These are phyloP conservation scores for Phaffomyces thermotolerans DNA, from an alignment of 805 yeast species.

Conservation along the genomic window DNA sequence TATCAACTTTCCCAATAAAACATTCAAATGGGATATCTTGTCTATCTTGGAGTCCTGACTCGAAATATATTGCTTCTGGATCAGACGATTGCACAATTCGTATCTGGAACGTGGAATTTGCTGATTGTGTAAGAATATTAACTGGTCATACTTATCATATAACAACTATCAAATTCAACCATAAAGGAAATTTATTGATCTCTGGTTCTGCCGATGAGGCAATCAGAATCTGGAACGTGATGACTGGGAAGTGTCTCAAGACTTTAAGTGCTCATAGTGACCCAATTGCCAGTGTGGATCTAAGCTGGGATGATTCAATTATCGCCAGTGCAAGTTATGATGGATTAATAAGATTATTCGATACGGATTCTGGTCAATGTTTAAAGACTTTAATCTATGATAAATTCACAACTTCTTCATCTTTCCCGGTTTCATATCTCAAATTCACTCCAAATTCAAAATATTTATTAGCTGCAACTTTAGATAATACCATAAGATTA, in stretches of 20 bases:
- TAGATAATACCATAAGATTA: conserved; percentile 70
- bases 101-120: conserved; percentile 55
- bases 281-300: conserved; percentile 70
- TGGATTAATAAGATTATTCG: conserved; percentile 85
- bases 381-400: conserved; percentile 82
- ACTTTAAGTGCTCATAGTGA: conserved; percentile 91
- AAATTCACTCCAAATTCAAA: conserved; percentile 74
- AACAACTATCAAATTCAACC: conserved; percentile 59
- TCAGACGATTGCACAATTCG: conserved; percentile 80
- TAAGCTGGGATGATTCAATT: conserved; percentile 74
- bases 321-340: conserved; percentile 85
- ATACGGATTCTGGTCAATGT: conserved; percentile 84
- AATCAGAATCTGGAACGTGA: conserved; percentile 82
- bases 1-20: conserved; percentile 34
- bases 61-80: conserved; percentile 67
- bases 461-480: conserved; percentile 66
- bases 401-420: conserved; percentile 48
- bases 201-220: conserved; percentile 90
- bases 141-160: conserved; percentile 82
- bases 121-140: conserved; percentile 38
- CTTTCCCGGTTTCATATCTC: conserved; percentile 73
- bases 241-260: conserved; percentile 59
- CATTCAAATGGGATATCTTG: conserved; percentile 72
- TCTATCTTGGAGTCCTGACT: conserved; percentile 70
- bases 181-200: conserved; percentile 69